Conservation (phyloP, 352 stramenopile species). For the Thraustochytrium striatum region DNA sequence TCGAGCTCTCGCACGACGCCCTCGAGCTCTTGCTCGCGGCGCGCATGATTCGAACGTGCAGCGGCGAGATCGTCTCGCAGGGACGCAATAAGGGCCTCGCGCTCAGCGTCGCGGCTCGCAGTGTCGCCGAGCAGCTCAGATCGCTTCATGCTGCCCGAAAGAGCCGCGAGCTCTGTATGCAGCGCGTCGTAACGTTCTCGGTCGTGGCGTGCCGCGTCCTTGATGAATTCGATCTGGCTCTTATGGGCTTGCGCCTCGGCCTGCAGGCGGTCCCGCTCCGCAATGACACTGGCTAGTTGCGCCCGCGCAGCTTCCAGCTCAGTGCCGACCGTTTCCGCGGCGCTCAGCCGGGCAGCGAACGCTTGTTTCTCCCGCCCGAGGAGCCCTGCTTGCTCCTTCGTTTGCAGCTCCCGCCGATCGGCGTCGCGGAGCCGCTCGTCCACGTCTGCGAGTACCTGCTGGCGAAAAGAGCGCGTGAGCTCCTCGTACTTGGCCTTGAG, state of each 20-base stretch:
- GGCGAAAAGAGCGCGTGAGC: neutral
- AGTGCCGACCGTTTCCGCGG: neutral
- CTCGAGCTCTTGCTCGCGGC: neutral
- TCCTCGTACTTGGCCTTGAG: conserved; percentile 4
- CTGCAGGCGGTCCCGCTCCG: neutral
- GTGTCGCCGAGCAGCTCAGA: neutral
- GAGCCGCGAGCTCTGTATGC: too few relatives aligned
- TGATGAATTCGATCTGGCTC: conserved; percentile 15
- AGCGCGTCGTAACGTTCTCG: conserved; percentile 18
- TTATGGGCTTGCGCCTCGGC: neutral
- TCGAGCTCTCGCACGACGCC: neutral
- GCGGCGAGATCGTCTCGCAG: neutral
- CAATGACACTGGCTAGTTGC: neutral
- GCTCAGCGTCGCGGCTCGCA: neutral
- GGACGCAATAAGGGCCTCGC: neutral
- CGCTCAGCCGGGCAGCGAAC: neutral
- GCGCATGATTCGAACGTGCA: neutral
- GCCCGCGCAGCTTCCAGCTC: neutral
- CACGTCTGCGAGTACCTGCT: conserved; percentile 27
- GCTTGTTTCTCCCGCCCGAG: neutral
- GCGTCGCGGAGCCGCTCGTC: neutral
- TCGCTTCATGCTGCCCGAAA: neutral
- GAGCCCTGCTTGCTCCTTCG: neutral
- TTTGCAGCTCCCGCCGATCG: neutral
- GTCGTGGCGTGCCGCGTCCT: neutral